Evolutionary conservation across 371 early-diverging fungal genomes (phyloP), one percentile per base, ranked within the genome.

Genomic region (Apophysomyces variabilis): DNA sequence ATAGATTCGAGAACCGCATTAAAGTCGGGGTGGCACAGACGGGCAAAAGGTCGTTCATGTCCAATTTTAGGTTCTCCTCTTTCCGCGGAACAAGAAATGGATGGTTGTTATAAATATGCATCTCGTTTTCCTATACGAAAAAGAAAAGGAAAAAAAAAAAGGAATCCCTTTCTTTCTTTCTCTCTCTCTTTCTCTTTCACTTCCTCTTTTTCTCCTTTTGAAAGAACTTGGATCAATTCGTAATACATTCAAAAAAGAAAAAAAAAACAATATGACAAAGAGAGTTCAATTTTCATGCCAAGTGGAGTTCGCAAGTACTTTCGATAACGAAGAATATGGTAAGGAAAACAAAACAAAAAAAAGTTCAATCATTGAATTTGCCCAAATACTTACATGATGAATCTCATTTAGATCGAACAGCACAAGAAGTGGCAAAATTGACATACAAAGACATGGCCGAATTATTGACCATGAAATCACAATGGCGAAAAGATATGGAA

Each of bases 351-450:
- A n/a, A 26, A 58, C 1, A 36, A 9, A 37, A 38, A 38, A 12
- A 38, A 37, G 16, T 0, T 35, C 2, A 36, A 14, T 32, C 37
- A 58, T 37, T 21, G 32, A 57, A 16, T 2, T 21, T 7, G 3
- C 21, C 12, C 7, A 1, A 26, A 0, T 26, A 3, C 32, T 26
- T 26, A 26, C 32, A 26, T 26, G 32, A 26, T 26, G 32, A 3
- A 26, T 26, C 32, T 3, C 32, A 26, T 26, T 26, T 26, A 82
- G 82, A 82, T 70, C 79, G 82, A 61, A 77, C 82, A 61, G 79
- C 79, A 4, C 79, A 79, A 65, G 77, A 79, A 75, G 82, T 82
- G 36, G 79, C 82, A n/a, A 82, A 79, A 70, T 61, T 82, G 16
- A 75, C 82, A 32, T 82, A 82, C 45, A 66, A 71, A 58, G 82